Percentiles rank a stretch among this genome's conserved stretches.
Conservation (phyloP, 805 yeast species). For the Isabelozyma gotoi region DNA sequence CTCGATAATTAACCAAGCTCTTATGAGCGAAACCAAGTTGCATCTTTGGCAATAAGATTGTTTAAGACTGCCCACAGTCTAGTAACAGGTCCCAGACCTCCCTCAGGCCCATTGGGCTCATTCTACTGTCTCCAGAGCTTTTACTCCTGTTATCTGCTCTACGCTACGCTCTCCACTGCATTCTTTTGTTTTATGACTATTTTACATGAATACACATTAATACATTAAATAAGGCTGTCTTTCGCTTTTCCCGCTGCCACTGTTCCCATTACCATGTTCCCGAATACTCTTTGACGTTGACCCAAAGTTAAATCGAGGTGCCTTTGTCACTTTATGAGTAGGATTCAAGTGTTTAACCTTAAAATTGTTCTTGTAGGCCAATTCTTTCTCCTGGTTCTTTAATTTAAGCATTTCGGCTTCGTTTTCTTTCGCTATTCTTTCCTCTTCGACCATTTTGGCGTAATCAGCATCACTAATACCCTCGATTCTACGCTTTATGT, state of each 20-base stretch:
- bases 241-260: not conserved
- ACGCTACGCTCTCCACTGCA: too few relatives aligned
- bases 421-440: conserved; percentile 11
- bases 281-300: not conserved
- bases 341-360: conserved; percentile 19
- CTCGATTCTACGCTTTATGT: conserved; percentile 26
- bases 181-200: too few relatives aligned
- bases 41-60: too few relatives aligned
- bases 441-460: conserved; percentile 24
- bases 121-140: too few relatives aligned
- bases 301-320: conserved; percentile 31
- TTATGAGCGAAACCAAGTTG: too few relatives aligned
- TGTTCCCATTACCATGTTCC: not conserved
- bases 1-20: too few relatives aligned
- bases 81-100: too few relatives aligned
- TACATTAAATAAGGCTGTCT: conserved; percentile 17
- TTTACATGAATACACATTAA: conserved; percentile 3
- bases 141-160: too few relatives aligned
- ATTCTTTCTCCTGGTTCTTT: conserved; percentile 11
- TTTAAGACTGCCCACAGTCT: too few relatives aligned
- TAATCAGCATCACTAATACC: conserved; percentile 44
- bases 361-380: conserved; percentile 25
- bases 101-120: too few relatives aligned
- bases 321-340: conserved; percentile 28
- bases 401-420: conserved; percentile 7